Evolutionary conservation across 306 rosid genomes (phyloP).

Genomic region (Cucumis cinereus): DNA sequence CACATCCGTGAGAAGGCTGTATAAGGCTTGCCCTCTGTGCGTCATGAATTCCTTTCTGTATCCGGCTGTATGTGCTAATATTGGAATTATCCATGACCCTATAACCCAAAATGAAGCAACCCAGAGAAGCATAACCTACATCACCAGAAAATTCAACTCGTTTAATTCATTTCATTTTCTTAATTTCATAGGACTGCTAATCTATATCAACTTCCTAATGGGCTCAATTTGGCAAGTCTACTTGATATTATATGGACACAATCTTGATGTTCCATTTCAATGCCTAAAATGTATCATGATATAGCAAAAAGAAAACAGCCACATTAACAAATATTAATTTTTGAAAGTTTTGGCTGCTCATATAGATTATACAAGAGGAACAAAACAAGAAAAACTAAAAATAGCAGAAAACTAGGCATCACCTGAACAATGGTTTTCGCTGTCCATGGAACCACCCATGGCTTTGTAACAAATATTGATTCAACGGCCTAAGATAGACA

Average conservation of each 20-base stretch:
- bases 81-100: constrained; percentile 88
- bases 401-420: constrained; percentile 2
- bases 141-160: background rate
- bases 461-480: background rate
- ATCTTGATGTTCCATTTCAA: background rate
- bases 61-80: constrained; percentile 67
- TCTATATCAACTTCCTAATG: background rate
- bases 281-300: background rate
- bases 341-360: background rate
- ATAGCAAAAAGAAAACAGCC: background rate
- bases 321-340: background rate
- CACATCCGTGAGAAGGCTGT: constrained; percentile 80
- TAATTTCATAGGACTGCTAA: background rate
- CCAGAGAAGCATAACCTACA: constrained; percentile 98
- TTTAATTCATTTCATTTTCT: background rate
- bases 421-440: constrained; percentile 81
- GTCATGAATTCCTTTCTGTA: constrained; percentile 68
- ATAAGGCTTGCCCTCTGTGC: constrained; percentile 74
- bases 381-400: background rate
- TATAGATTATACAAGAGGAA: background rate
- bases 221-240: background rate
- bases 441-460: constrained; percentile 89
- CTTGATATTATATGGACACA: background rate
- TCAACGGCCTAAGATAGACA: background rate
- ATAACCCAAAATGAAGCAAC: constrained; percentile 81